Base-by-base conservation (phyloP, 1,284 basidiomycete genomes). In the Apiotrichum gracile region DNA sequence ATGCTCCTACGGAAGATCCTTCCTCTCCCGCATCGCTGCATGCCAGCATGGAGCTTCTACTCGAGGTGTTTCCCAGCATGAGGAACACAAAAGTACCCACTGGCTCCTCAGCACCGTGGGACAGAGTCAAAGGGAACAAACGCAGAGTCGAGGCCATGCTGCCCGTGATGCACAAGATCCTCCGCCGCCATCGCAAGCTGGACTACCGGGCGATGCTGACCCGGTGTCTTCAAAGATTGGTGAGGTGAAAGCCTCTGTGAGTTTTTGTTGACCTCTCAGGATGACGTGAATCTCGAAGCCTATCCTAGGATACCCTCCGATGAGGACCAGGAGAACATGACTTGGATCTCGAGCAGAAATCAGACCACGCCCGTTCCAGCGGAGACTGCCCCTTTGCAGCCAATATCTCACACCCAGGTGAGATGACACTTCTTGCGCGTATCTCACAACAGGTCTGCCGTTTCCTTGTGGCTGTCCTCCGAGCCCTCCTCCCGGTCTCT, bases 401-500 rank as follows among this genome's bases (percentile, higher is more conserved):
- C 37, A 6, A 24, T 48, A 31, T 40, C 51, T 10, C 60, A 61
- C 42, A 80, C 83, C 67, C 67, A 31, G 72, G 78, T 56, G 81
- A 81, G 3, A 58, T 67, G 0, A 2, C 4, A 14, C 13, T 1
- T 21, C 25, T 21, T n/a, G 13, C 12, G 21, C 29, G 7, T 44
- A 43, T 19, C 47, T 49, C 27, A 53, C 27, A 4, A 14, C 53
- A 89, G 86, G 86, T 96, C 37, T 83, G 80, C 61, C 79, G 83
- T 19, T 94, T 84, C 72, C 80, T 83, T 5, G 74, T 77, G 1
- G 66, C 82, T 0, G 78, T 87, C 22, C 83, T 90, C 0, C 82
- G 83, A 37, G 68, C 77, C 2, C 80, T 96, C 3, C 82, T 97
- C 38, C 88, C 92, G 0, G 78, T 80, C 17, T 78, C 79, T 5